Percentiles rank a stretch among this genome's conserved stretches.
phyloP scores from a whole-genome alignment of 1,284 basidiomycete species.

The Puccinia brachypodii region DNA sequence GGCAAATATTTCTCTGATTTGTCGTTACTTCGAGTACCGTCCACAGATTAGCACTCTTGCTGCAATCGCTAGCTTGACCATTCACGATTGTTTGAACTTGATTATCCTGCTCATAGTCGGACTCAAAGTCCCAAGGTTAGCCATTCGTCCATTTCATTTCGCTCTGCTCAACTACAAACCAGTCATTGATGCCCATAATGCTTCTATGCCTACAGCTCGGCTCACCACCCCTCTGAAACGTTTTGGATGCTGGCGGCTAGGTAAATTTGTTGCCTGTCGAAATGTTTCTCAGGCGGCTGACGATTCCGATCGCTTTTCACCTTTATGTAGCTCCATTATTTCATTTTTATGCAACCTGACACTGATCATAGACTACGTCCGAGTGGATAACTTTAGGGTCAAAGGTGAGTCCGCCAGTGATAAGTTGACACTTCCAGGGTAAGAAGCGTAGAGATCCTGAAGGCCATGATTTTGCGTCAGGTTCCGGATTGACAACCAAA shows the following conservation, averaged over 20 bases:
- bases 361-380: conserved; percentile 23
- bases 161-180: neutral
- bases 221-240: neutral
- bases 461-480: neutral
- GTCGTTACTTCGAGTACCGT: conserved; percentile 41
- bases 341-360: conserved; percentile 24
- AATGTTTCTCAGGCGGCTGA: neutral
- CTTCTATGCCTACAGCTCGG: neutral
- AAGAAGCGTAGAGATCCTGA: neutral
- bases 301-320: neutral
- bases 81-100: conserved; percentile 35
- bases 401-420: conserved; percentile 22
- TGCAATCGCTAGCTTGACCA: conserved; percentile 41
- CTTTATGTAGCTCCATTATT: neutral
- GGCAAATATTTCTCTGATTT: conserved; percentile 34
- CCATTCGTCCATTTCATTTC: neutral
- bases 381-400: conserved; percentile 38
- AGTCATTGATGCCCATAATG: neutral
- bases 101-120: conserved; percentile 21
- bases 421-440: neutral
- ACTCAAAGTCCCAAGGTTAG: neutral
- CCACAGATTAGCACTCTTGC: conserved; percentile 28
- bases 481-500: conserved; percentile 46
- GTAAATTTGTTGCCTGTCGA: neutral
- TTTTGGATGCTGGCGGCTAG: conserved; percentile 44